Base-by-base conservation (phyloP, 495 filamentous ascomycete species). In the Rusavskia elegans region DNA sequence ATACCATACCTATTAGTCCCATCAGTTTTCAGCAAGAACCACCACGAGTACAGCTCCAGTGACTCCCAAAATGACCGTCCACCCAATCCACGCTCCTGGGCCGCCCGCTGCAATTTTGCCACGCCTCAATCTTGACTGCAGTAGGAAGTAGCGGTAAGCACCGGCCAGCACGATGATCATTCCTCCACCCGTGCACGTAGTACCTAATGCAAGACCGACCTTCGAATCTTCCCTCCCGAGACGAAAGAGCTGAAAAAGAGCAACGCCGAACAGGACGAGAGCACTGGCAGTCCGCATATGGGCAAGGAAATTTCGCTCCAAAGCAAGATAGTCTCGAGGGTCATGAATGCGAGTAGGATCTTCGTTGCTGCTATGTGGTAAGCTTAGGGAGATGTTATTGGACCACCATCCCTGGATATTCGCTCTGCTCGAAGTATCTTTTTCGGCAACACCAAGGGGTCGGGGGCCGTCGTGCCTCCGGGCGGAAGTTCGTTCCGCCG, bases 271-370 rank as follows among this genome's bases (percentile, higher is more conserved):
- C 5, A 49, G 53, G 50, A 41, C 42, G 16, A 61, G 5, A 32
- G 50, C 50, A 13, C 41, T 52, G 1, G 56, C 55, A 4, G 58
- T 61, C 16, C 58, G 49, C 13, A 58, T 40, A 48, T 56, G 58
- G 19, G 49, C 50, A 13, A 61, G 50, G 21, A 45, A 61, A 3
- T 56, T 61, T 42, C 56, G 54, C 40, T 58, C 56, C 19, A 61
- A 48, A 38, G 55, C 58, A 29, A 61, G 41, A 50, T 61, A 61
- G 50, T 61, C 56, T 3, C 58, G 52, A 41, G 53, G 53, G 35
- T 61, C 56, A 19, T 36, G 44, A 46, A 20, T 39, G 7, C 50
- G 23, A 5, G 45, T 21, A 1, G 50, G 21, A 38, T 36, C 46
- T 1, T 53, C 37, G 30, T 29, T 29, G 10, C 35, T 19, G n/a